phyloP scores from a whole-genome alignment of 2,329 filamentous ascomycete genomes.

The Neopestalotiopsis rosae region DNA sequence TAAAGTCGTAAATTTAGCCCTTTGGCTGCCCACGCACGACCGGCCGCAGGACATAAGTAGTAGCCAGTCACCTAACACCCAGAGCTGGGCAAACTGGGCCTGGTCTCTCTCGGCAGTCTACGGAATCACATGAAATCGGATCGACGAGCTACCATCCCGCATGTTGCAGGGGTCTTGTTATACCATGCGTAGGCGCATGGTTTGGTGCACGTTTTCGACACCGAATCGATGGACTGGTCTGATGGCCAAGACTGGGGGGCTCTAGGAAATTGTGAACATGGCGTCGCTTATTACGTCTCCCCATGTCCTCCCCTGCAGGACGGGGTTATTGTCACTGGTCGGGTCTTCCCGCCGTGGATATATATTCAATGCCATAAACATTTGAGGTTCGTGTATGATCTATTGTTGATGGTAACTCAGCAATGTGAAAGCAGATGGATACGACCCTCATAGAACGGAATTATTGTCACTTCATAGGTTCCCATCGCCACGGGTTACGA shows the following conservation, averaged over 20 bases:
- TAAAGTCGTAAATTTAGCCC: too few species aligned
- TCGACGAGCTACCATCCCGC: not conserved
- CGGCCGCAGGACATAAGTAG: too few species aligned
- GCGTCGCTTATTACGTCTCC: not conserved
- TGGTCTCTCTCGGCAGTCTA: not conserved
- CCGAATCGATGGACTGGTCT: not conserved
- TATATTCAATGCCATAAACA: too few species aligned
- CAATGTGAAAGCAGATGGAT: too few species aligned
- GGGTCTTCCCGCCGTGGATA: too few species aligned
- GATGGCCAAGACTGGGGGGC: not conserved
- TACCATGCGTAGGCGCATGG: not conserved
- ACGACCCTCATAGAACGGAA: not conserved
- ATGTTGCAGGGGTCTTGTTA: not conserved
- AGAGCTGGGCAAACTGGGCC: not conserved
- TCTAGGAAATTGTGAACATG: not conserved
- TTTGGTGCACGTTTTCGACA: not conserved
- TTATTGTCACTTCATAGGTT: not conserved
- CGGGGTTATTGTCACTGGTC: too few species aligned
- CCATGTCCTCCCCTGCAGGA: not conserved
- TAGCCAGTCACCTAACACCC: too few species aligned
- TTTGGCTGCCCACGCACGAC: too few species aligned
- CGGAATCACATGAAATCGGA: not conserved
- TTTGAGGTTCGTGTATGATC: too few species aligned
- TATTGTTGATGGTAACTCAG: too few species aligned
- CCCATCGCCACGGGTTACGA: not conserved